A percentile compares a stretch with the other conserved stretches of the same genome.
These are phyloP conservation scores for Boletus rubescentipes DNA, from an alignment of 768 basidiomycete genomes.

Conservation along the genomic window DNA sequence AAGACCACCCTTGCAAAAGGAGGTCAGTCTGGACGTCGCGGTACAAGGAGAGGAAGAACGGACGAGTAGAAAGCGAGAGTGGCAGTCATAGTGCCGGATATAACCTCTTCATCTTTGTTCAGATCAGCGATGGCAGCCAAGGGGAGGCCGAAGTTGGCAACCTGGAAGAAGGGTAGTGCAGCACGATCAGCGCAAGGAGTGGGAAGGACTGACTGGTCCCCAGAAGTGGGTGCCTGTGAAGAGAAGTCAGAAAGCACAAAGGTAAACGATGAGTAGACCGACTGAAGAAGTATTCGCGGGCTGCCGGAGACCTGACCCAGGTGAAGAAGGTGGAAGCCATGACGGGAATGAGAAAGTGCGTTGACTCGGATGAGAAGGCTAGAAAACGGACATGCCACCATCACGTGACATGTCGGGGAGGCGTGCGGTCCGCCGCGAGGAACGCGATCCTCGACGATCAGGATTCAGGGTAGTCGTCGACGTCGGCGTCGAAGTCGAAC, in stretches of 20 bases:
- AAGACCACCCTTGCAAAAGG: constrained; percentile 62
- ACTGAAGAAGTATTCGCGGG: constrained; percentile 96
- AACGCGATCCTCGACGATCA: not conserved
- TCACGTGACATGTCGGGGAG: constrained; percentile 11
- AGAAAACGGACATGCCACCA: not conserved
- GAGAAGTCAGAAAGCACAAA: constrained; percentile 19
- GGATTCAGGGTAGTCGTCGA: not conserved
- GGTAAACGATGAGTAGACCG: constrained; percentile 32
- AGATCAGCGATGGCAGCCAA: constrained; percentile 91
- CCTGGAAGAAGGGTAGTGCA: constrained; percentile 43
- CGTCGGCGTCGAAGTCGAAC: not conserved
- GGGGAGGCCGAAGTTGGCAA: constrained; percentile 98
- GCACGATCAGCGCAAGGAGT: not conserved
- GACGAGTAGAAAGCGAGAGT: constrained; percentile 91
- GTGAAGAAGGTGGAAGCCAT: constrained; percentile 86
- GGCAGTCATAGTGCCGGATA: constrained; percentile 95
- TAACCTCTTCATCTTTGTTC: constrained; percentile 91
- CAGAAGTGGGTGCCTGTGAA: constrained; percentile 90
- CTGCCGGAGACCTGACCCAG: constrained; percentile 91
- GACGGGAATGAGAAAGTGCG: constrained; percentile 1
- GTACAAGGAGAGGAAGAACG: constrained; percentile 37
- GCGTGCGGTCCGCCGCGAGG: not conserved
- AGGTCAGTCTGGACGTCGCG: constrained; percentile 10
- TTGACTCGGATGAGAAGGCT: not conserved
- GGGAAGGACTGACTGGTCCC: constrained; percentile 76